Percentiles rank a stretch among this genome's conserved stretches.
Conservation (phyloP, 2,329 filamentous ascomycete genomes). For the Ascocoryne sarcoides region DNA sequence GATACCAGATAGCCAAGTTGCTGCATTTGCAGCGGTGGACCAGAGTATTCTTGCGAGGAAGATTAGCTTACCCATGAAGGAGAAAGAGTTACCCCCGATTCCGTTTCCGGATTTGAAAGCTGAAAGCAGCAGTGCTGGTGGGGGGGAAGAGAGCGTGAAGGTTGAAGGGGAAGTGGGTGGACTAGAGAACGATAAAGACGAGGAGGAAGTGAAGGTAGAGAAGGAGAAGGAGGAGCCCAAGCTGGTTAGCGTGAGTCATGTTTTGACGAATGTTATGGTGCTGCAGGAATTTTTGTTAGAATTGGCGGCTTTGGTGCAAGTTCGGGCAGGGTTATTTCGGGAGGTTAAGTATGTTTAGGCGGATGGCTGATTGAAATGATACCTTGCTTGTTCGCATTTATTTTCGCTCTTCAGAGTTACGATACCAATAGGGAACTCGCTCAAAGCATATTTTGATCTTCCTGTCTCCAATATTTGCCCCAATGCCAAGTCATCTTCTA, state of each 20-base stretch:
- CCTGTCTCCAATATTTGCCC: no score
- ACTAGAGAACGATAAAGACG: neutral
- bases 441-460: no score
- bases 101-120: constrained; percentile 33
- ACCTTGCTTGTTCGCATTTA: neutral
- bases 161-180: neutral
- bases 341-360: constrained; percentile 54
- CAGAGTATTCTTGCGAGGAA: constrained; percentile 50
- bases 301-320: constrained; percentile 64
- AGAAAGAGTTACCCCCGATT: constrained; percentile 39
- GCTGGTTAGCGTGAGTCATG: constrained; percentile 60
- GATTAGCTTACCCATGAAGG: constrained; percentile 35
- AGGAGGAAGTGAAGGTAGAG: neutral
- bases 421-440: no score
- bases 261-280: constrained; percentile 72
- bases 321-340: constrained; percentile 65
- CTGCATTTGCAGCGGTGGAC: constrained; percentile 55
- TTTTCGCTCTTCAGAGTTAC: neutral
- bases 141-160: neutral
- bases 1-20: constrained; percentile 39
- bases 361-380: constrained; percentile 1
- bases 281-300: constrained; percentile 75
- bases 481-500: no score
- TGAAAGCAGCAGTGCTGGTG: constrained; percentile 6
- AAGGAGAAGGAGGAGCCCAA: constrained; percentile 13